phyloP scores from a whole-genome alignment of 352 stramenopile genomes.

The Pythium brachiatum region DNA sequence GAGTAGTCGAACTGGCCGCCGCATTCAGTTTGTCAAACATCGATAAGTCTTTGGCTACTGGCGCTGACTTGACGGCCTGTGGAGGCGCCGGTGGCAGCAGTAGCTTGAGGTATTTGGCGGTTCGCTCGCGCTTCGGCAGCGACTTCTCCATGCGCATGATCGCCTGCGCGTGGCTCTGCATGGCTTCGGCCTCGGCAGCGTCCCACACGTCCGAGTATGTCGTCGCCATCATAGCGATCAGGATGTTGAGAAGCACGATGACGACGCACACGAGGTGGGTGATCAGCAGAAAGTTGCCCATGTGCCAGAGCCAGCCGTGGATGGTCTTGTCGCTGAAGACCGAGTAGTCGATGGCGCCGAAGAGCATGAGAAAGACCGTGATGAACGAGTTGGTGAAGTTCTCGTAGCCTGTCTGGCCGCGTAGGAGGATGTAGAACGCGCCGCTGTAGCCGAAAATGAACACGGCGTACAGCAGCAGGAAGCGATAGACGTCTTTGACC shows the following conservation, averaged over 20 bases:
- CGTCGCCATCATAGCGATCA: slow-evolving; percentile 74
- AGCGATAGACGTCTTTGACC: slow-evolving; percentile 64
- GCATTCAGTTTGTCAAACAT: slow-evolving; percentile 9
- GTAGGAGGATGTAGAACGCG: slow-evolving; percentile 69
- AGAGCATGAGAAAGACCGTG: slow-evolving; percentile 75
- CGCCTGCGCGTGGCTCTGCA: slow-evolving; percentile 49
- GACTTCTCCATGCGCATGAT: slow-evolving; percentile 60
- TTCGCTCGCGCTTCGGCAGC: slow-evolving; percentile 31
- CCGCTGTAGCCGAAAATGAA: slow-evolving; percentile 72
- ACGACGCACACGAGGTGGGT: slow-evolving; percentile 51
- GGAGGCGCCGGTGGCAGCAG: slow-evolving; percentile 13
- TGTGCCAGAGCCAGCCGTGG: slow-evolving; percentile 46
- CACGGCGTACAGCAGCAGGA: slow-evolving; percentile 66
- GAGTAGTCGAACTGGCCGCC: slow-evolving; percentile 2
- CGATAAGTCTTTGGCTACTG: neutral
- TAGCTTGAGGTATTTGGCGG: slow-evolving; percentile 38
- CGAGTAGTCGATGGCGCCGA: slow-evolving; percentile 56
- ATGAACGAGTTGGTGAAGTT: slow-evolving; percentile 63
- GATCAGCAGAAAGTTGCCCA: slow-evolving; percentile 50
- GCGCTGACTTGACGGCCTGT: neutral
- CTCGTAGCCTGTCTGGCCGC: slow-evolving; percentile 50
- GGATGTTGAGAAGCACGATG: slow-evolving; percentile 66
- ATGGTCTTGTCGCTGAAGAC: slow-evolving; percentile 29
- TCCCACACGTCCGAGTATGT: slow-evolving; percentile 60
- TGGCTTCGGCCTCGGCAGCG: slow-evolving; percentile 49